Percentiles rank a stretch among this genome's conserved stretches.
These are phyloP conservation scores for Phytopythium vexans DNA, from an alignment of 352 stramenopile genomes.

Conservation along the genomic window DNA sequence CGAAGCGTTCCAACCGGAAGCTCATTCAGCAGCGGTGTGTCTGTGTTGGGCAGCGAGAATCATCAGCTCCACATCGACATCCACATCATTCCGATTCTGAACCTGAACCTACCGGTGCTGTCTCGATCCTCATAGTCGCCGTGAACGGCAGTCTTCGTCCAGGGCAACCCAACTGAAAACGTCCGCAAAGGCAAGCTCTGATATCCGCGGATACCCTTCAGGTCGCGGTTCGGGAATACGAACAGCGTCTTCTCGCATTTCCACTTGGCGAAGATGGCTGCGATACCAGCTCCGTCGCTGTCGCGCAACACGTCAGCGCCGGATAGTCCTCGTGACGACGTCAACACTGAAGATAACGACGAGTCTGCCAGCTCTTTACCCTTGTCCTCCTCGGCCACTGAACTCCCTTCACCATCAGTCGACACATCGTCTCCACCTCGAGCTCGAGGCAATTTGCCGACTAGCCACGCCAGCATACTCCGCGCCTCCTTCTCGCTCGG, in stretches of 20 bases:
- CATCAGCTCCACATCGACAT: too few species aligned
- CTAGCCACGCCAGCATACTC: conserved; percentile 76
- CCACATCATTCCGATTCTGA: too few species aligned
- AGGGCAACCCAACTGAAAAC: conserved; percentile 31
- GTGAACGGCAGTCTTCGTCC: conserved; percentile 8
- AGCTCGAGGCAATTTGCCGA: conserved; percentile 64
- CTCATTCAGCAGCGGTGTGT: conserved; percentile 22
- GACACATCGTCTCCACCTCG: conserved; percentile 10
- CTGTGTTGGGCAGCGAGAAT: too few species aligned
- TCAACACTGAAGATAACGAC: not conserved
- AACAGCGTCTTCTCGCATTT: conserved; percentile 46
- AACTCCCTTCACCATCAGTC: not conserved
- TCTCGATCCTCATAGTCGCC: not conserved
- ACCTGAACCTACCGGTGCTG: not conserved
- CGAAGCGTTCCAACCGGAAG: conserved; percentile 27
- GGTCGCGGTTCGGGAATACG: conserved; percentile 30
- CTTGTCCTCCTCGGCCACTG: conserved; percentile 12
- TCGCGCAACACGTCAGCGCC: not conserved
- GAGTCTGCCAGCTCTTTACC: conserved; percentile 8
- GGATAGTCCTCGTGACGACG: conserved; percentile 1
- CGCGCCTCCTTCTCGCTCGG: conserved; percentile 80
- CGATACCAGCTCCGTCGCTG: conserved; percentile 5
- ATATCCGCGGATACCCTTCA: conserved; percentile 41
- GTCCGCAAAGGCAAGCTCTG: conserved; percentile 47
- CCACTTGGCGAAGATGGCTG: conserved; percentile 48